These are phyloP conservation scores for Coniferiporia sulphurascens DNA, from an alignment of 1,284 basidiomycete genomes.

Conservation along the genomic window DNA sequence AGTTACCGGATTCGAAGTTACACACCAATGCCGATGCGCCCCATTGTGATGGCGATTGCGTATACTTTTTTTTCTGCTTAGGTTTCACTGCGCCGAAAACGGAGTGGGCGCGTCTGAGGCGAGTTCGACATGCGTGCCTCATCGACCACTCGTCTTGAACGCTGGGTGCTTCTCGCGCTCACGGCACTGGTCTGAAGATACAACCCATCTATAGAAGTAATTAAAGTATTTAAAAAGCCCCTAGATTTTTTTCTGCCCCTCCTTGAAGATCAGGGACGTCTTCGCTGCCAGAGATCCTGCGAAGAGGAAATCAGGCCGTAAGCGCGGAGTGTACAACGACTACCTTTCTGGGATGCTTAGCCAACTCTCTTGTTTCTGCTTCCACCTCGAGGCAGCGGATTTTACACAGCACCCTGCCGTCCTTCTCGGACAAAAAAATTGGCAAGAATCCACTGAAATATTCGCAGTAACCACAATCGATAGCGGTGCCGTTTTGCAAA, in stretches of 20 bases:
- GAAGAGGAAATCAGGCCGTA: constrained; percentile 3
- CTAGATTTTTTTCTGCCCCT: neutral
- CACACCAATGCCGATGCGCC: constrained; percentile 8
- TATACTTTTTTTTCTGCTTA: constrained; percentile 11
- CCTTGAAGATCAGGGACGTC: constrained; percentile 11
- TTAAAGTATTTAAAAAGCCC: neutral
- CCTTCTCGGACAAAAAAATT: constrained; percentile 1
- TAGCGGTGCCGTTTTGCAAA: neutral
- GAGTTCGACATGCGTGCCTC: constrained; percentile 1
- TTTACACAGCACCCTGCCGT: constrained; percentile 10
- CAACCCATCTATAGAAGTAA: neutral
- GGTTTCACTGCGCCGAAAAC: constrained; percentile 20
- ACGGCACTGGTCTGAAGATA: neutral
- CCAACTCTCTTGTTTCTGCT: neutral
- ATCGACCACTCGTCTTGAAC: neutral
- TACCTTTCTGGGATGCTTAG: neutral
- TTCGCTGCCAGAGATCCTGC: neutral
- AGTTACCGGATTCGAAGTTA: constrained; percentile 10
- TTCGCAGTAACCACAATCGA: neutral
- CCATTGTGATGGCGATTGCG: constrained; percentile 15
- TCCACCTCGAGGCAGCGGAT: constrained; percentile 2
- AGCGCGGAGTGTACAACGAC: neutral
- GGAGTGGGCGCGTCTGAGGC: constrained; percentile 1
- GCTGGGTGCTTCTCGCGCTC: neutral
- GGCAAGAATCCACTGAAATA: neutral